A percentile compares a stretch with the other conserved stretches of the same genome.
Evolutionary conservation across 768 basidiomycete species (phyloP).

Genomic region (Lepiota brunneoincarnata): DNA sequence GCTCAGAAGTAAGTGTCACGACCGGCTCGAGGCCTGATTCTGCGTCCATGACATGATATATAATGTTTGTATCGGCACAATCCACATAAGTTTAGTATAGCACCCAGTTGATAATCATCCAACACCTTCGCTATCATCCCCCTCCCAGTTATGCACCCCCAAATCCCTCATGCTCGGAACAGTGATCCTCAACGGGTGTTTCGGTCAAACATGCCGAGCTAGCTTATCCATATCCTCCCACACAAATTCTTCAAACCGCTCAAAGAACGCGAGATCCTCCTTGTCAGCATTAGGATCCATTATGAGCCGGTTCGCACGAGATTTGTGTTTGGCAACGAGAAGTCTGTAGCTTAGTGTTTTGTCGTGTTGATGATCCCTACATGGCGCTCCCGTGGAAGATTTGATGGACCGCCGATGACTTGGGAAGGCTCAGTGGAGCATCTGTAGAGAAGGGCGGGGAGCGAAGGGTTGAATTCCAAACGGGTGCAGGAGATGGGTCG

Average conservation of each 20-base stretch:
- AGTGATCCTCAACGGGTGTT: conserved; percentile 65
- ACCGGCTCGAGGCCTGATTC: no score
- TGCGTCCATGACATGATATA: no score
- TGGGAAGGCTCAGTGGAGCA: conserved; percentile 61
- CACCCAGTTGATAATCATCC: no score
- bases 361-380: conserved; percentile 63
- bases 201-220: conserved; percentile 51
- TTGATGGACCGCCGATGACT: conserved; percentile 52
- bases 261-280: conserved; percentile 68
- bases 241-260: conserved; percentile 83
- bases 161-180: conserved; percentile 71
- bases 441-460: conserved; percentile 74
- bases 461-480: conserved; percentile 69
- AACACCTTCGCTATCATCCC: conserved; percentile 35
- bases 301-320: conserved; percentile 36
- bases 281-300: conserved; percentile 38
- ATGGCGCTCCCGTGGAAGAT: conserved; percentile 52
- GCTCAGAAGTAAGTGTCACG: no score
- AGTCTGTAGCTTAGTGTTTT: conserved; percentile 63
- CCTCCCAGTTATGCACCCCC: conserved; percentile 50
- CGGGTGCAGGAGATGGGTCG: conserved; percentile 63
- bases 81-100: no score
- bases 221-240: conserved; percentile 78
- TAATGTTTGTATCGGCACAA: no score
- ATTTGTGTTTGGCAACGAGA: conserved; percentile 66